Conservation (phyloP, 345 rosid genomes). For the Citropsis articulata region DNA sequence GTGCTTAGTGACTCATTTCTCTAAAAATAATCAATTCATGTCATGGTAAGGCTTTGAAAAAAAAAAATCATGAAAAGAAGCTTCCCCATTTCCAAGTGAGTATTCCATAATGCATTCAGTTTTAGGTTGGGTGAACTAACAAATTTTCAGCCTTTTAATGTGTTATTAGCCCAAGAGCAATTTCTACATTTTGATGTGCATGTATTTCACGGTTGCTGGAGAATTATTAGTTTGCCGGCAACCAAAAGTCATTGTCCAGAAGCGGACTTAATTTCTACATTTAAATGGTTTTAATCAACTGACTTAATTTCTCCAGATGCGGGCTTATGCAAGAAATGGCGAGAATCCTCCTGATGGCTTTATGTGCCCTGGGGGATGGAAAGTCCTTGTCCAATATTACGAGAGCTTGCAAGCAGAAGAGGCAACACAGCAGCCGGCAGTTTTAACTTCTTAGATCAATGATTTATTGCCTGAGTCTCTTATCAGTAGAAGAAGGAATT, state of each 20-base stretch:
- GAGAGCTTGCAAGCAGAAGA: slow-evolving; percentile 66
- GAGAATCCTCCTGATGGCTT: slow-evolving; percentile 96
- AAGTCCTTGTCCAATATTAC: slow-evolving; percentile 83
- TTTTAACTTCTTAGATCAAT: slow-evolving; percentile 32
- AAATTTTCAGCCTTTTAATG: neutral
- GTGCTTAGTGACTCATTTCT: neutral
- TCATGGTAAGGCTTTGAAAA: neutral
- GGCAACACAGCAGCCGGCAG: slow-evolving; percentile 33
- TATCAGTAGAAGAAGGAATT: neutral
- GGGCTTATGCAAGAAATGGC: slow-evolving; percentile 74
- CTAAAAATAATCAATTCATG: neutral
- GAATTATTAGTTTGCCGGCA: neutral
- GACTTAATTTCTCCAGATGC: slow-evolving; percentile 52
- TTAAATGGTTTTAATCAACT: neutral
- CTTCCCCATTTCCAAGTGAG: neutral
- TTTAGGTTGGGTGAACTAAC: no score
- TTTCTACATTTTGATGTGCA: neutral
- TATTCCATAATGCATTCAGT: neutral
- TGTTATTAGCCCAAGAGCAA: neutral
- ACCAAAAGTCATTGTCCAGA: neutral
- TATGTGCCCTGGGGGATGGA: slow-evolving; percentile 95
- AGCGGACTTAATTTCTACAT: no score
- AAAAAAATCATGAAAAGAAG: neutral
- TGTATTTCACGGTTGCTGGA: neutral
- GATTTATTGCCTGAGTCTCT: neutral